Base-by-base conservation (phyloP, 2,329 filamentous ascomycete genomes). In the Sphaerulina populicola region DNA sequence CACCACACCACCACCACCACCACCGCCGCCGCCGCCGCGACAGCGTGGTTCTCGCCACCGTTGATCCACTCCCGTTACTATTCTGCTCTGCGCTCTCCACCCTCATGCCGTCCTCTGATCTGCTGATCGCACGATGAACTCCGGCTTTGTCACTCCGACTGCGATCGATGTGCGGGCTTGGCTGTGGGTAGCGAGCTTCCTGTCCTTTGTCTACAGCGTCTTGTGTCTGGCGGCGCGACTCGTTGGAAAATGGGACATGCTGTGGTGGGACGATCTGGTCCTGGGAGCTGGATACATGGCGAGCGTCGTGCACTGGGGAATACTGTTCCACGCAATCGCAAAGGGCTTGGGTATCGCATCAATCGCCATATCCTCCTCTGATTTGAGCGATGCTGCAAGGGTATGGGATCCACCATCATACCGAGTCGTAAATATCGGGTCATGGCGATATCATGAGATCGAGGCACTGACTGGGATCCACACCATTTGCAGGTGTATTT, bases 251-350 rank as follows among this genome's bases (percentile, higher is more conserved):
- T 58, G 57, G 57, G 57, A 49, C 12, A 39, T 60, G 27, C 46
- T 60, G 15, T 60, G 57, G 57, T 58, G 44, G 42, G 57, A 60
- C 47, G 57, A 60, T 44, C 15, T 53, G 4, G 45, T 57, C n/a
- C 49, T 60, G 23, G 43, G 49, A 38, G 38, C 23, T 9, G 52
- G 49, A 15, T 58, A 58, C 44, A 11, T 54, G 36, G 40, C 45
- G n/a, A 55, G 49, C 10, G 23, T 56, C 9, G 51, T 54, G 9
- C 55, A 57, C 38, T 59, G 55, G 55, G 55, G 52, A 41, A 33
- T 57, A 21, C 46, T 57, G 12, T 59, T 57, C 30, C 45, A 44
- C 2, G 44, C 52, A 2, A 29, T 59, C 4, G 33, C 38, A 10
- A 21, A 52, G 33, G 55, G 57, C 6, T 18, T 57, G 39, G 57